These are phyloP conservation scores for Microbotryum silenes-acaulis DNA, from an alignment of 1,284 basidiomycete species.

Conservation along the genomic window DNA sequence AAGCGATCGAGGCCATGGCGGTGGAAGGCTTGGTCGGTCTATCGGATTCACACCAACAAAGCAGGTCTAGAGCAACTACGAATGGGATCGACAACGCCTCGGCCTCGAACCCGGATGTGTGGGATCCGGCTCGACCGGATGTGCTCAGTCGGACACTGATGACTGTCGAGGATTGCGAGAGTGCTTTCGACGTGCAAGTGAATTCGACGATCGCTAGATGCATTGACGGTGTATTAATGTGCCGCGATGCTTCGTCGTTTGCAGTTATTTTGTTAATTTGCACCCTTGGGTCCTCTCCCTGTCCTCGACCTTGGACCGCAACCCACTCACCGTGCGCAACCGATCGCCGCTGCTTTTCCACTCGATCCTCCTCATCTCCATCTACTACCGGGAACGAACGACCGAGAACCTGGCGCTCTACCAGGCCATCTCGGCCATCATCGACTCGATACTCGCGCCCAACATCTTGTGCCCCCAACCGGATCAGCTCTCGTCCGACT, in stretches of 20 bases:
- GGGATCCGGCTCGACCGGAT: slow-evolving; percentile 12
- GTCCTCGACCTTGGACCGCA: slow-evolving; percentile 18
- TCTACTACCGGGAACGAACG: slow-evolving; percentile 28
- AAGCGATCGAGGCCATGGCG: slow-evolving; percentile 27
- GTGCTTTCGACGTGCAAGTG: slow-evolving; percentile 21
- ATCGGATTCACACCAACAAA: background rate
- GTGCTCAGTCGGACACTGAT: slow-evolving; percentile 20
- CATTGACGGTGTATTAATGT: background rate
- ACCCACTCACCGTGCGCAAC: slow-evolving; percentile 14
- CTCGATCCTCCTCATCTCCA: slow-evolving; percentile 24
- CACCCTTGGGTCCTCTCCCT: slow-evolving; percentile 23
- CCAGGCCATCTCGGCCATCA: slow-evolving; percentile 19
- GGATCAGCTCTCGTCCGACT: slow-evolving; percentile 25
- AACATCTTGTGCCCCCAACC: slow-evolving; percentile 30
- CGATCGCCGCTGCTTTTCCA: slow-evolving; percentile 30
- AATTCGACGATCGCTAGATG: no score
- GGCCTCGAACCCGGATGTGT: background rate
- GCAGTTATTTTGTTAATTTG: slow-evolving; percentile 21
- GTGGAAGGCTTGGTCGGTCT: slow-evolving; percentile 29
- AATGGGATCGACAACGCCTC: background rate
- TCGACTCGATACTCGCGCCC: slow-evolving; percentile 27
- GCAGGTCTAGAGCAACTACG: background rate
- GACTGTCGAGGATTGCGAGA: slow-evolving; percentile 18
- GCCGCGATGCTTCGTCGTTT: no score
- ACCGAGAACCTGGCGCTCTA: slow-evolving; percentile 20